Percentiles rank a stretch among this genome's conserved stretches.
Conservation (phyloP, 768 basidiomycete species). For the Suillus alpinus region DNA sequence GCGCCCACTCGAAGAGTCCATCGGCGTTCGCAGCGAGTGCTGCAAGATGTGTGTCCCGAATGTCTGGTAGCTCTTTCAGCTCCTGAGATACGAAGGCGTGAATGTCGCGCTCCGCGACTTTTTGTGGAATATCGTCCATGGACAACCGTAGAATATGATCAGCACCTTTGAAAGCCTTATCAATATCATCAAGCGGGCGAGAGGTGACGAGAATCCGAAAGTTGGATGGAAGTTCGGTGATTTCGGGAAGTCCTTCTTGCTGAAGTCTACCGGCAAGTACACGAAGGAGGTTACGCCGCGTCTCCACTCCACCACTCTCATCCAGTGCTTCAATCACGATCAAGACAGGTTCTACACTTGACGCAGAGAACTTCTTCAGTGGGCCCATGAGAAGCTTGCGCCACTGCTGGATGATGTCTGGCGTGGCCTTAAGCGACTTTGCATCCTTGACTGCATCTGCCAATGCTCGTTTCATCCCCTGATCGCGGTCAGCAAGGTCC, state of each 20-base stretch:
- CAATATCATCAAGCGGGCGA: background rate
- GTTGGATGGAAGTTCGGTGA: slow-evolving; percentile 3
- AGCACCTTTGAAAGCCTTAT: background rate
- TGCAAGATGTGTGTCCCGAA: background rate
- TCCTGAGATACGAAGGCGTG: background rate
- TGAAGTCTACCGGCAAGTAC: background rate
- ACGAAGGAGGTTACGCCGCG: background rate
- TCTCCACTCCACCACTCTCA: slow-evolving; percentile 9
- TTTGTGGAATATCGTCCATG: background rate
- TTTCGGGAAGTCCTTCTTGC: background rate
- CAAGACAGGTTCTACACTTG: slow-evolving; percentile 9
- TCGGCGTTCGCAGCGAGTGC: background rate
- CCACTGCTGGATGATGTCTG: background rate
- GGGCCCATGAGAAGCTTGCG: background rate
- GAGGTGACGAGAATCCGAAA: slow-evolving; percentile 10
- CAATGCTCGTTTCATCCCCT: background rate
- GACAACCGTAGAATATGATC: background rate
- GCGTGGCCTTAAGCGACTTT: background rate
- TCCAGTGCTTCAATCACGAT: slow-evolving; percentile 26
- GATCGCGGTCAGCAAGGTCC: slow-evolving; percentile 12
- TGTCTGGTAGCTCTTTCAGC: background rate
- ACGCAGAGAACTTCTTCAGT: background rate
- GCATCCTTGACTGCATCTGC: background rate
- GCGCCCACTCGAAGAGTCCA: slow-evolving; percentile 3
- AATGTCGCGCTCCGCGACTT: background rate